Evolutionary conservation across 176 grass and related monocot species (phyloP), one percentile per base, ranked within the genome.

Genomic region (Thinopyrum elongatum): DNA sequence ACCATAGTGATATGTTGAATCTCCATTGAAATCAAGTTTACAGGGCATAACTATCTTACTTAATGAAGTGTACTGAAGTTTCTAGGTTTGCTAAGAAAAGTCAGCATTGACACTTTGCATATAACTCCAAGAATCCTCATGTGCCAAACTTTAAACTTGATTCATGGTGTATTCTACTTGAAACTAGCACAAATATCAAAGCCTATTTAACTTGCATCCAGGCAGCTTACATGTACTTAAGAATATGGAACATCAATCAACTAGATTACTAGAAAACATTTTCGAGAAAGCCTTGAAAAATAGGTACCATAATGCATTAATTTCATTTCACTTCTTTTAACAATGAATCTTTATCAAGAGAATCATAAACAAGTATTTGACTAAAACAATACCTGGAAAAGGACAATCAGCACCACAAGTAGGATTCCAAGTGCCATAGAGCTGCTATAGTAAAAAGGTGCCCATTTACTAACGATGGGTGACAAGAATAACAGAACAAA

Each of bases 381-480:
- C n/a, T 61, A 42, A 83, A 74, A 39, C 31, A 33, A 65, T 88
- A 98, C 97, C 97, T 99, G 97, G 87, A 94, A 99, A 76, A 96
- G 88, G 28, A 99, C 66, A 33, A 99, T 90, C 74, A 99, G 88
- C 61, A 99, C 82, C 89, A 99, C 90, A 65, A 96, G 94, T 8
- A 96, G 34, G 78, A 99, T 80, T 28, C 94, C 97, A 64, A 99
- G 83, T 47, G 87, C 92, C 97, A 99, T 99, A 80, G 94, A 99
- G 64, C 94, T 99, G 67, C 92, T 92, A 89, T 99, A 99, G 82
- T 94, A 96, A 82, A 96, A 99, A 7, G 94, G 97, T 72, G 86
- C 92, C 94, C 97, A 99, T 69, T 92, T 92, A 68, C 97, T 99
- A 79, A 98, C 86, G 80, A 86, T 79, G 16, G 97, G 94, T 19